Evolutionary conservation across 2,329 filamentous ascomycete species (phyloP).

Genomic region (Xylaria sp.): DNA sequence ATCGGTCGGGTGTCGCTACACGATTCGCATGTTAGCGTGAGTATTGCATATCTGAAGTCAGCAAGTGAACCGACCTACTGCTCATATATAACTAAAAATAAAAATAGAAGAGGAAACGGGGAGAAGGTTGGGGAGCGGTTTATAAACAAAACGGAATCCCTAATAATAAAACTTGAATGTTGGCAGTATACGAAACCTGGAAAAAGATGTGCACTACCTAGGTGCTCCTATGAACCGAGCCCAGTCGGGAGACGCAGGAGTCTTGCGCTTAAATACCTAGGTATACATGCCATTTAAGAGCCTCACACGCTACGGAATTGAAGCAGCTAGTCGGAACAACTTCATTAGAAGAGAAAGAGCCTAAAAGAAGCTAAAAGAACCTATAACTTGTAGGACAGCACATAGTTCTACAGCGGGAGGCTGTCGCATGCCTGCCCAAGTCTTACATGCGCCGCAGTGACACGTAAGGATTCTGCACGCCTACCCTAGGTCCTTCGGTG

Average conservation of each 20-base stretch:
- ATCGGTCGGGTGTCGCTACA: no score
- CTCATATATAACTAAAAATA: neutral
- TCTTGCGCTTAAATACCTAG: no score
- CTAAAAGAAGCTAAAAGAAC: neutral
- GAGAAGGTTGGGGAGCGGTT: neutral
- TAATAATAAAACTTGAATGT: no score
- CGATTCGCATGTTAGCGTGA: neutral
- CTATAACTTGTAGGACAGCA: neutral
- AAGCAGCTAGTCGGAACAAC: no score
- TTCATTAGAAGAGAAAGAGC: no score
- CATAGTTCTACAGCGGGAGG: neutral
- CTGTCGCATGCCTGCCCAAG: slow-evolving; percentile 15
- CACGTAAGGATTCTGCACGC: neutral
- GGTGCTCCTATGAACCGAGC: no score
- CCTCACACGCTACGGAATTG: no score
- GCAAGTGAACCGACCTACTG: neutral
- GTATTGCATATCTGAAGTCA: neutral
- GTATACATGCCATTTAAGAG: no score
- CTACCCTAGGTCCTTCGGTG: neutral
- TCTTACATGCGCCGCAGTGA: neutral
- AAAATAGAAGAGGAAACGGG: neutral
- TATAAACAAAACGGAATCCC: no score
- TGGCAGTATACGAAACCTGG: no score
- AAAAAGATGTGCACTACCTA: no score
- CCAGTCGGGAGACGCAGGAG: no score